phyloP scores from a whole-genome alignment of 2,329 filamentous ascomycete genomes.

The Paecilomyces dactylethromorphus region DNA sequence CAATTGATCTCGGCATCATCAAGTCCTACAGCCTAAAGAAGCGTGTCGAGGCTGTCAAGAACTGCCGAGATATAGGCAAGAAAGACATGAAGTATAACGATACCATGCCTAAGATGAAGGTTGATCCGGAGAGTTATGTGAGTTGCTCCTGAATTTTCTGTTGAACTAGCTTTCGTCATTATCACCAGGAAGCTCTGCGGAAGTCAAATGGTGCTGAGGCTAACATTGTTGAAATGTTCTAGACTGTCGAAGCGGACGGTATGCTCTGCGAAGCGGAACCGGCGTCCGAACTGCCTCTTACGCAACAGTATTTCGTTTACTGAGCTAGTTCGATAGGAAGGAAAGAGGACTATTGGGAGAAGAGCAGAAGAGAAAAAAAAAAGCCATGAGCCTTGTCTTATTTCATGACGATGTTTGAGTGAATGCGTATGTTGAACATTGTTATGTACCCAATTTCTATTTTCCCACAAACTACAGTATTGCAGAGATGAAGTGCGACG shows the following conservation, averaged over 20 bases:
- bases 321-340: constrained; percentile 33
- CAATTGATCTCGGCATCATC: constrained; percentile 60
- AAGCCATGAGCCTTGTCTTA: neutral
- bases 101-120: constrained; percentile 74
- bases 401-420: no score
- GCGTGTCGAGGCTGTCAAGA: constrained; percentile 70
- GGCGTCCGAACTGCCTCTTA: constrained; percentile 62
- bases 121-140: constrained; percentile 83
- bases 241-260: constrained; percentile 76
- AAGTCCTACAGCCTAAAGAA: constrained; percentile 70
- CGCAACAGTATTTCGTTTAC: constrained; percentile 72
- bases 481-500: no score
- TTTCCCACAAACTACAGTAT: no score
- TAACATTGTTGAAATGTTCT: neutral
- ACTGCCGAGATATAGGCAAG: constrained; percentile 71
- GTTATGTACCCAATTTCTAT: no score
- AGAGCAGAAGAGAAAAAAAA: neutral
- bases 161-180: no score
- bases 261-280: constrained; percentile 67
- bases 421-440: no score
- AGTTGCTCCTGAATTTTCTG: constrained; percentile 19
- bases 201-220: neutral
- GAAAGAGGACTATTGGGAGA: neutral
- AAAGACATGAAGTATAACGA: constrained; percentile 88
- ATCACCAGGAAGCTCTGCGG: neutral